phyloP scores from a whole-genome alignment of 805 yeast genomes.

The Saccharomycopsis javanensis region DNA sequence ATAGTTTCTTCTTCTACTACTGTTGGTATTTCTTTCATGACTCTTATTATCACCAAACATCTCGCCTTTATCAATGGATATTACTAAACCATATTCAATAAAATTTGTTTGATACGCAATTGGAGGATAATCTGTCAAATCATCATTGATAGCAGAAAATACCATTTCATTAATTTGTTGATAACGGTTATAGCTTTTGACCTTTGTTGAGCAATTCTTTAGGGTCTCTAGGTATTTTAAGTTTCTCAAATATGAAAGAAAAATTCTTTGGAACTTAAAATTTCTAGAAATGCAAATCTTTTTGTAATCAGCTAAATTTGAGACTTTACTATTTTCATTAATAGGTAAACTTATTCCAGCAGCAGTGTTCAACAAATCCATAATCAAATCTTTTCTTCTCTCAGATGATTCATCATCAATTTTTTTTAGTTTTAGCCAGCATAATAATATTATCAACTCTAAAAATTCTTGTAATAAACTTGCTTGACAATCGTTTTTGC shows the following conservation, averaged over 20 bases:
- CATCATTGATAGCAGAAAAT: background rate
- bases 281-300: conserved; percentile 28
- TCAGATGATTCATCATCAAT: background rate
- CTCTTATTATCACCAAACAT: background rate
- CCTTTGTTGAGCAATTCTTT: background rate
- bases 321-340: conserved; percentile 18
- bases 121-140: conserved; percentile 28
- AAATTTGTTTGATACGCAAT: conserved; percentile 25
- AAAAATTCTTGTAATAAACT: conserved; percentile 30
- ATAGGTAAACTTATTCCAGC: conserved; percentile 28
- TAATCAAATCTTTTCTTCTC: background rate
- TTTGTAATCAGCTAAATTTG: conserved; percentile 23
- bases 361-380: conserved; percentile 29
- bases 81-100: conserved; percentile 29
- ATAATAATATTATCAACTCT: conserved; percentile 27
- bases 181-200: background rate
- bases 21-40: background rate
- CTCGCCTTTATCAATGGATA: conserved; percentile 25
- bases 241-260: conserved; percentile 27
- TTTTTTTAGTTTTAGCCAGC: background rate
- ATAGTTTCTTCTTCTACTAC: background rate
- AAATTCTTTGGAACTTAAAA: conserved; percentile 27
- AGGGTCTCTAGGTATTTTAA: background rate
- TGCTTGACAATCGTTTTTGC: conserved; percentile 26
- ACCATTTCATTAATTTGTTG: background rate